These are phyloP conservation scores for Pilaira anomala DNA, from an alignment of 192 early-diverging fungal genomes.

Conservation along the genomic window DNA sequence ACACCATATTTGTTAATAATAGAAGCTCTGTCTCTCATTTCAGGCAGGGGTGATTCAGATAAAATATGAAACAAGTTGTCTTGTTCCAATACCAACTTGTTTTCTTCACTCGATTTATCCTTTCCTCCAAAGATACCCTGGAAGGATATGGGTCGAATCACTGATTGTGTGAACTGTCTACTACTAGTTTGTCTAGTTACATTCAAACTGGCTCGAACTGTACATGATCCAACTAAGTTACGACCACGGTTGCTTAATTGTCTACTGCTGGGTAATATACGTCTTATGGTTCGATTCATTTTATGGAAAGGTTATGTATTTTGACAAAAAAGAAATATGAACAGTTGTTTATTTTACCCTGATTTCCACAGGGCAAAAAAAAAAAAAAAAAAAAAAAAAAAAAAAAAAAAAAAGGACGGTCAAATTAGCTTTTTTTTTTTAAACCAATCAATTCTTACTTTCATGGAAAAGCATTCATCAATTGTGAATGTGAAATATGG, in stretches of 20 bases:
- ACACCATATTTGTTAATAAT: constrained; percentile 62
- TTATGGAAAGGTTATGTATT: background rate
- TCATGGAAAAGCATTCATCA: too few species aligned
- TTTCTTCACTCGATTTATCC: background rate
- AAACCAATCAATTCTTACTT: too few species aligned
- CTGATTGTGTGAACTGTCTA: constrained; percentile 6
- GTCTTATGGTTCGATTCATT: constrained; percentile 13
- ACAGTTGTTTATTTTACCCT: too few species aligned
- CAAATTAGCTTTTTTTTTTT: too few species aligned
- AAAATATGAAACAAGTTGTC: constrained; percentile 69
- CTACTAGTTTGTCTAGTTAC: background rate
- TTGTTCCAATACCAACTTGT: constrained; percentile 39
- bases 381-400: too few species aligned
- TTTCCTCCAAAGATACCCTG: constrained; percentile 27
- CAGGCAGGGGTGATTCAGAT: constrained; percentile 63
- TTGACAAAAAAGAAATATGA: too few species aligned
- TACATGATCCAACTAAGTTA: background rate
- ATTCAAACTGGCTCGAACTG: too few species aligned
- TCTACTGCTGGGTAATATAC: background rate
- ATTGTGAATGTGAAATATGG: too few species aligned
- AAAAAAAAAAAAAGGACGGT: too few species aligned
- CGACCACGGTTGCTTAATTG: background rate
- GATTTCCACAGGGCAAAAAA: too few species aligned
- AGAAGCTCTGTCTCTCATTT: constrained; percentile 60
- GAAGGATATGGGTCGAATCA: constrained; percentile 28